A percentile compares a stretch with the other conserved stretches of the same genome.
phyloP scores from a whole-genome alignment of 2,329 filamentous ascomycete species.

The Tolypocladium guangdongense region DNA sequence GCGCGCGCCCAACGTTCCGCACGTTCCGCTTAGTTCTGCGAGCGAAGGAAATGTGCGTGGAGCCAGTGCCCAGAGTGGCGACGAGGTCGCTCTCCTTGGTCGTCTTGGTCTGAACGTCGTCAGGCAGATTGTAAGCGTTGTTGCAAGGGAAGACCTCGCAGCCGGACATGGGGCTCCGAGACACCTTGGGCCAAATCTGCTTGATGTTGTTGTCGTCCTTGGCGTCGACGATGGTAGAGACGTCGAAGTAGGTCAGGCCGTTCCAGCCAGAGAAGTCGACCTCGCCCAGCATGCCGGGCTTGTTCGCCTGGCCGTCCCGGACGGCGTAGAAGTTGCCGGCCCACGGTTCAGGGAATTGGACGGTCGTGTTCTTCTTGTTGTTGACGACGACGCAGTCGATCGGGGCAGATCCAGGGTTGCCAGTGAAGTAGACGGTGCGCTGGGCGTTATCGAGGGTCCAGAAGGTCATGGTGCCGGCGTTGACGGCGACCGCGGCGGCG shows the following conservation, averaged over 20 bases:
- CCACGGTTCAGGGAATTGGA: conserved; percentile 32
- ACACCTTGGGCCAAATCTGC: conserved; percentile 36
- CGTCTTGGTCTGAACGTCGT: conserved; percentile 45
- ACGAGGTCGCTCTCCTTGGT: conserved; percentile 37
- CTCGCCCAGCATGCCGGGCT: conserved; percentile 42
- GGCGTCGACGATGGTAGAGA: conserved; percentile 46
- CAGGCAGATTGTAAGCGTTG: conserved; percentile 40
- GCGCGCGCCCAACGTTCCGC: too few species aligned
- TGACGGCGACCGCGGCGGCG: conserved; percentile 29
- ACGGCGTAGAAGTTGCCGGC: conserved; percentile 41
- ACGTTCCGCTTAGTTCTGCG: background rate
- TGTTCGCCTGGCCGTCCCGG: conserved; percentile 28
- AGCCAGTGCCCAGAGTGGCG: conserved; percentile 34
- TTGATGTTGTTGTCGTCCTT: conserved; percentile 40
- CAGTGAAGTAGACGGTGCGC: conserved; percentile 41
- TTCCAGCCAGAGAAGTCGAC: conserved; percentile 36
- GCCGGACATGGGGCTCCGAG: conserved; percentile 32
- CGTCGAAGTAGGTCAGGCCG: conserved; percentile 44
- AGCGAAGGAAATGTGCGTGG: conserved; percentile 12
- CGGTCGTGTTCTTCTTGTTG: conserved; percentile 25
- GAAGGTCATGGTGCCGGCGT: conserved; percentile 44
- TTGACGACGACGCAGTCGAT: conserved; percentile 29
- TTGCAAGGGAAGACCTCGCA: conserved; percentile 41
- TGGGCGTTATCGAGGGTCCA: conserved; percentile 41
- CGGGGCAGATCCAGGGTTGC: conserved; percentile 24